Conservation (phyloP, 1,284 basidiomycete species). For the Sparassis latifolia region DNA sequence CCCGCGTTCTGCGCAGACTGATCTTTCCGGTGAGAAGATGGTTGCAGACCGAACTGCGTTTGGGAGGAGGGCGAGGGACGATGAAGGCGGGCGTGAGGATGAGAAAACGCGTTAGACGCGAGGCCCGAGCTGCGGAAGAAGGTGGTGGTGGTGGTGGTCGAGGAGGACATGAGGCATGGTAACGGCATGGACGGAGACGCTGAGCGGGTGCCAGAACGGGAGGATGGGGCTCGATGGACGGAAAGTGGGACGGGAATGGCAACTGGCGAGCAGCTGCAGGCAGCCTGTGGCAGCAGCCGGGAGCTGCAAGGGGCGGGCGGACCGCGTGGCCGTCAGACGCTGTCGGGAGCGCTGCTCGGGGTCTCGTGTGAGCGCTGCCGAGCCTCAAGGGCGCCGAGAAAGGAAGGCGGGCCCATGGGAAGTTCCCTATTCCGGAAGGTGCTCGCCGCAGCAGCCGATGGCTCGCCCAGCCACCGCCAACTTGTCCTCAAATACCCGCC, state of each 20-base stretch:
- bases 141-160: neutral
- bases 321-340: neutral
- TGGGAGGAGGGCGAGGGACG: neutral
- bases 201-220: neutral
- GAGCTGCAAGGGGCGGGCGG: neutral
- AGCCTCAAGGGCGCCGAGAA: slow-evolving; percentile 8
- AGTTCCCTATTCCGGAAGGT: slow-evolving; percentile 12
- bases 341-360: slow-evolving; percentile 4
- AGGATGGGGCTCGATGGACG: neutral
- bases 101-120: neutral
- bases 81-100: neutral
- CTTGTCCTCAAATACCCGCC: slow-evolving; percentile 18
- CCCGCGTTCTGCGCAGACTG: neutral
- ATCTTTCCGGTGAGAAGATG: neutral
- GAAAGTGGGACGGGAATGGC: neutral
- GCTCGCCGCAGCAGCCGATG: slow-evolving; percentile 1
- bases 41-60: neutral
- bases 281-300: neutral
- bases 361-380: slow-evolving; percentile 2
- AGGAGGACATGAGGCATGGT: neutral
- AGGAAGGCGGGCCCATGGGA: slow-evolving; percentile 12
- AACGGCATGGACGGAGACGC: neutral
- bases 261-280: neutral
- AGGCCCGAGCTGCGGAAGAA: neutral
- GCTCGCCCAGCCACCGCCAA: slow-evolving; percentile 9